Conservation (phyloP, 148 eudicot genomes). For the Diospyros kaki region DNA sequence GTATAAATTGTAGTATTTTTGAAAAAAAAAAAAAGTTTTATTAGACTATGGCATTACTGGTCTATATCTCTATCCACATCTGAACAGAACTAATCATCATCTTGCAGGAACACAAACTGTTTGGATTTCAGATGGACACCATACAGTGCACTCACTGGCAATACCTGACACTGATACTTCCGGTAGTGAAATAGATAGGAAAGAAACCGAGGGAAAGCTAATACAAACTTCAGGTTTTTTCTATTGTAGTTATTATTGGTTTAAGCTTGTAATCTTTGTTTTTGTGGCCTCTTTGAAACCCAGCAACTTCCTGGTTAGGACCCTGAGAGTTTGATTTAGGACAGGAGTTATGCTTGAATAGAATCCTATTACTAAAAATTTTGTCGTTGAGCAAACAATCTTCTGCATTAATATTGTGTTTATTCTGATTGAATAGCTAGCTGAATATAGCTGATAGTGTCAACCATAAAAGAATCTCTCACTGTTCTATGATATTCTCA, state of each 20-base stretch:
- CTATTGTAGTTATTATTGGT: conserved; percentile 5
- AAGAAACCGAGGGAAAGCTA: conserved; percentile 34
- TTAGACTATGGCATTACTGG: neutral
- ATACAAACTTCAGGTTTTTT: conserved; percentile 57
- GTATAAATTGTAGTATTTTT: no score
- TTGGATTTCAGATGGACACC: conserved; percentile 78
- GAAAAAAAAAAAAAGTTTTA: no score
- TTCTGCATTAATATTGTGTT: neutral
- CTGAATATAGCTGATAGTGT: neutral
- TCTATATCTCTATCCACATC: neutral
- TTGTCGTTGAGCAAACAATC: neutral
- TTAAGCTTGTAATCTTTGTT: neutral
- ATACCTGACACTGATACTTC: conserved; percentile 43
- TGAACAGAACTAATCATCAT: conserved; percentile 10
- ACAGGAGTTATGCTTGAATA: neutral
- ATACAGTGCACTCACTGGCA: conserved; percentile 50
- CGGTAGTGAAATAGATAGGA: conserved; percentile 30
- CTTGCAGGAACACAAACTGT: conserved; percentile 62
- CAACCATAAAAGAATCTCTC: neutral
- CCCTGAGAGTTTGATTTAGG: neutral
- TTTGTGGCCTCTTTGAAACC: neutral
- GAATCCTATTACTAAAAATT: neutral
- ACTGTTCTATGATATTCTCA: neutral
- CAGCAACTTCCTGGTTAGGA: neutral
- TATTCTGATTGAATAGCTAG: neutral